Conservation (phyloP, 306 rosid species). For the Elaeagnus macrophylla region DNA sequence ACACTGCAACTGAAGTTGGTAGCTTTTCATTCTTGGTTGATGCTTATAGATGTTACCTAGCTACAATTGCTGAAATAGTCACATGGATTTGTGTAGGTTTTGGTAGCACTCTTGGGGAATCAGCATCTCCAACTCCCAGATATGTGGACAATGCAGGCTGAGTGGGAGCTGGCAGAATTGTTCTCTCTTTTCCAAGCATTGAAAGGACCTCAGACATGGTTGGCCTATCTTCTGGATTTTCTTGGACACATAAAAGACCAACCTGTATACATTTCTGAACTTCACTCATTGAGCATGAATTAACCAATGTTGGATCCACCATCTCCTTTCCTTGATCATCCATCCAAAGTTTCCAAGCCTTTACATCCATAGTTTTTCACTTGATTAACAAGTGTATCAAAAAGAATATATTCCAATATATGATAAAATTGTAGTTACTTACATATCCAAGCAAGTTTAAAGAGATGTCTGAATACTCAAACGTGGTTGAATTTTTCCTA, state of each 20-base stretch:
- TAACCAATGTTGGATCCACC: slow-evolving; percentile 16
- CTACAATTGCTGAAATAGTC: background rate
- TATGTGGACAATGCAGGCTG: slow-evolving; percentile 14
- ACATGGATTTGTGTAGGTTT: slow-evolving; percentile 1
- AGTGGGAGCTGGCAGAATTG: slow-evolving; percentile 8
- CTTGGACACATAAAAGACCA: slow-evolving; percentile 13
- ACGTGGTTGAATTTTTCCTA: slow-evolving; percentile 3
- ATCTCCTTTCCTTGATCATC: slow-evolving; percentile 1
- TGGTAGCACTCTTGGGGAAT: background rate
- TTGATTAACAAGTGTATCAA: background rate
- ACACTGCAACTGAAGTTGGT: too few relatives aligned
- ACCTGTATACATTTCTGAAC: slow-evolving; percentile 4
- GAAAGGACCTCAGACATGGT: slow-evolving; percentile 3
- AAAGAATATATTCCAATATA: background rate
- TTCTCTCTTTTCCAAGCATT: slow-evolving; percentile 14
- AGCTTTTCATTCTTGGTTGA: background rate
- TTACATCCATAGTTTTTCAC: background rate
- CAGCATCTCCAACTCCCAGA: background rate
- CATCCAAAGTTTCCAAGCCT: slow-evolving; percentile 20
- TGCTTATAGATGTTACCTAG: background rate
- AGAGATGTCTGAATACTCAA: background rate
- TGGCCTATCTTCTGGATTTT: slow-evolving; percentile 10
- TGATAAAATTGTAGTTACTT: background rate
- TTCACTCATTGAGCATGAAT: slow-evolving; percentile 2
- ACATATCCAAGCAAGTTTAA: slow-evolving; percentile 14